Base-by-base conservation (phyloP, 495 filamentous ascomycete genomes). In the Trichoderma reesei region DNA sequence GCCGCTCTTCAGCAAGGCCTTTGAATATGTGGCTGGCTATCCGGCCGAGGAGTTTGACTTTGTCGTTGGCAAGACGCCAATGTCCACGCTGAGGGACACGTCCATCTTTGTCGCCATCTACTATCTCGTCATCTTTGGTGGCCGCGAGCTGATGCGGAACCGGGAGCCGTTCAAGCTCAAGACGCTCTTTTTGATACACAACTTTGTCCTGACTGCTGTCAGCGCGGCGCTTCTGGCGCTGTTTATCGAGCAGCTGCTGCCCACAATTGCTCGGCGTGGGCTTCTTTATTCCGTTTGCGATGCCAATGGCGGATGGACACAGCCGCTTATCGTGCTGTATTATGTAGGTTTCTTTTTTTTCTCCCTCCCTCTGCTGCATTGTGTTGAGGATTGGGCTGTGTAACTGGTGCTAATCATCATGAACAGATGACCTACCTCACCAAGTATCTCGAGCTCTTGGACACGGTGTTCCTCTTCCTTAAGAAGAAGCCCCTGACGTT, bases 401-500 rank as follows among this genome's bases (percentile, higher is more conserved):
- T 26, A 1, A 26, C 26, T 26, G 13, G 59, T 62, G 76, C 79
- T 72, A 81, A 68, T 34, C 66, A 37, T 60, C 14, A 16, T 59
- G 60, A 4, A 13, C 67, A 92, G 89, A 76, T 92, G 66, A 92
- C 91, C 76, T 82, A 85, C 64, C 83, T 86, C 41, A 65, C 39
- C 65, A 63, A 56, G 74, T 92, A 90, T 73, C 81, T 91, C 61
- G 89, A 92, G 71, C 80, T 92, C 48, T 70, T 92, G 67, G 89
- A 92, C 72, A 92, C 89, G 59, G 82, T 88, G 67, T 92, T 92
- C 81, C 76, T 92, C 64, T 86, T 91, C 76, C 76, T 91, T 68
- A 91, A 92, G 85, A 92, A 92, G 81, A 92, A 92, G 81, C 89
- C 89, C 41, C 76, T 90, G 72, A 89, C 89, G 71, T 92, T 92